Base-by-base conservation (phyloP, 2,329 filamentous ascomycete species). In the Thielaviopsis euricoi region DNA sequence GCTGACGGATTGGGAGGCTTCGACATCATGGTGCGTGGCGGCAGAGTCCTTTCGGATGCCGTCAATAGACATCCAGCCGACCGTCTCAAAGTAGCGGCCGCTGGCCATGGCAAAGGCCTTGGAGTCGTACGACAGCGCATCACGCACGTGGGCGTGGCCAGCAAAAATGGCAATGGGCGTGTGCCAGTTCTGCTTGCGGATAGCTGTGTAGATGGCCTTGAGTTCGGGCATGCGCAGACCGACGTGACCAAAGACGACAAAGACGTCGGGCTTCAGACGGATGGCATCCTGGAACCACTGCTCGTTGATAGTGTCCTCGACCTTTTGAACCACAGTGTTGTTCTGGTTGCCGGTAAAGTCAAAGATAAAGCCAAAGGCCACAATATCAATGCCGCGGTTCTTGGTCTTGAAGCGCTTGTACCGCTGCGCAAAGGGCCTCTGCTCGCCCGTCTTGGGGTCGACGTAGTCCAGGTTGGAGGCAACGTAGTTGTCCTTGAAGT, bases 301-400 rank as follows among this genome's bases (percentile, higher is more conserved):
- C 67, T 95, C 83, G 66, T 87, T 82, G 64, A 97, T 78, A 0
- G 88, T 86, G 9, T 94, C 79, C 63, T 86, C 81, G 1, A 95
- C 90, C 0, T 78, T 80, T 64, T 88, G 83, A 0, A 97, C 87
- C 3, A 88, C 75, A 0, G 88, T 95, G 68, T 97, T 97, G 68
- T 95, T 93, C 58, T 86, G 85, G 68, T 95, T 95, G 19, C 84
- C 83, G 0, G 80, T 87, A 65, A 98, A 98, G 71, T 98, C 83
- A 70, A 96, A 98, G 3, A 98, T 73, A 70, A 98, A 97, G 1
- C 93, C 93, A 68, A 98, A 90, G 0, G 91, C 87, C 53, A 95
- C 74, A 59, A 98, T 81, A 17, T 85, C 80, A 60, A 95, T 82
- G 4, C 85, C 86, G 64, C 88, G 87, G 63, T 94, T 89, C 74